A percentile compares a stretch with the other conserved stretches of the same genome.
Evolutionary conservation across 2,329 filamentous ascomycete genomes (phyloP).

Genomic region (Xylariomycetidae sp.): DNA sequence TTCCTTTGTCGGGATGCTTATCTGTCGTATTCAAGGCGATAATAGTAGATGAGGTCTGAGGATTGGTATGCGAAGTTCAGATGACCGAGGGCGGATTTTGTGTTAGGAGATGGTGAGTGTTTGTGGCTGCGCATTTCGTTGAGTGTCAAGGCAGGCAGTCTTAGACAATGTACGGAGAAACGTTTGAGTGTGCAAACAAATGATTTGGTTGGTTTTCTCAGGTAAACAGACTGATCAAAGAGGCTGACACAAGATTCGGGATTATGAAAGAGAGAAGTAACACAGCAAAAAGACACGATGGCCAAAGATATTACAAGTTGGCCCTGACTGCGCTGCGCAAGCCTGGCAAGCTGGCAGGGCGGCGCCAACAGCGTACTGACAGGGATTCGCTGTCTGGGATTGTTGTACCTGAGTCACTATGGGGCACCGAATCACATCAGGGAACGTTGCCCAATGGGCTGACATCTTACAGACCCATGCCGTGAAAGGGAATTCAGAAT

Average conservation of each 20-base stretch:
- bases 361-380: conserved; percentile 19
- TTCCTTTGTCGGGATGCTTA: conserved; percentile 10
- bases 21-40: conserved; percentile 21
- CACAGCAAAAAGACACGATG: conserved; percentile 10
- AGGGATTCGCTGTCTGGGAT: conserved; percentile 18
- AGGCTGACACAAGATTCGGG: conserved; percentile 23
- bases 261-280: conserved; percentile 16
- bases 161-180: not conserved
- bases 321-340: conserved; percentile 3
- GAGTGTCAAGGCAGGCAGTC: conserved; percentile 1
- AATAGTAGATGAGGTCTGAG: conserved; percentile 15
- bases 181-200: not conserved
- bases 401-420: conserved; percentile 26
- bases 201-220: conserved; percentile 4
- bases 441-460: conserved; percentile 23
- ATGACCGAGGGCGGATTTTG: conserved; percentile 11
- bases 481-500: conserved; percentile 10
- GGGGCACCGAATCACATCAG: conserved; percentile 25
- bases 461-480: conserved; percentile 12
- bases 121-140: conserved; percentile 17
- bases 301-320: conserved; percentile 4
- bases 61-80: conserved; percentile 10
- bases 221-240: conserved; percentile 20
- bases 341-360: conserved; percentile 9
- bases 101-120: conserved; percentile 14